Base-by-base conservation (phyloP, 495 filamentous ascomycete species). In the Xylaria longipes region DNA sequence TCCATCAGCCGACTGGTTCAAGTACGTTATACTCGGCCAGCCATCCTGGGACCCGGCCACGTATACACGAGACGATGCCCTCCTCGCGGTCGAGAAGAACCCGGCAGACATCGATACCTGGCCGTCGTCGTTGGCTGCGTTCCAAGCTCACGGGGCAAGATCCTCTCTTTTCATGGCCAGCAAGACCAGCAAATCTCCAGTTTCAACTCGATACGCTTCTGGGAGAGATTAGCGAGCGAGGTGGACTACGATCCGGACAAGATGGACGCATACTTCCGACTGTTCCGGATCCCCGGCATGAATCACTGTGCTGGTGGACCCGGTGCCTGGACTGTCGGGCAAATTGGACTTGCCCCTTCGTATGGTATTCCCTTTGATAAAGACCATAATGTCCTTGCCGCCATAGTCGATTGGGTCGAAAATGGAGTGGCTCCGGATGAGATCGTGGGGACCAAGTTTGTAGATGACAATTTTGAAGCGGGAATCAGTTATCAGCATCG, bases 351-450 rank as follows among this genome's bases (percentile, higher is more conserved):
- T 3, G 77, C 79, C 0, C 79, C 80, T 17, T 77, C 74, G 31
- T 77, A 79, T 1, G 76, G 50, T 14, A 72, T 82, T 15, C 82
- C 80, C 0, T 80, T 76, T 61, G 70, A 75, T 15, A 25, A 50
- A 1, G 56, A 72, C 14, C 73, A 80, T 37, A 87, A 87, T 71
- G 84, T 88, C 1, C 80, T 89, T 14, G 84, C 84, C 73, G 85
- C 88, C 4, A 80, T 92, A 75, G 86, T 90, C 12, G 74, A 78
- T 17, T 91, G 89, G 90, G 88, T 91, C 1, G 90, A 92, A 77
- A 78, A 88, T 1, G 87, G 84, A 0, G 78, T 81, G 25, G 83
- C 87, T 6, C 89, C 89, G 0, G 87, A 88, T 33, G 83, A 78
- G 22, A 80, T 91, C 20, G 74, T 81, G 54, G 88, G 88, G 17